Percentiles rank a stretch among this genome's conserved stretches.
These are phyloP conservation scores for Suillus variegatus DNA, from an alignment of 768 basidiomycete species.

Conservation along the genomic window DNA sequence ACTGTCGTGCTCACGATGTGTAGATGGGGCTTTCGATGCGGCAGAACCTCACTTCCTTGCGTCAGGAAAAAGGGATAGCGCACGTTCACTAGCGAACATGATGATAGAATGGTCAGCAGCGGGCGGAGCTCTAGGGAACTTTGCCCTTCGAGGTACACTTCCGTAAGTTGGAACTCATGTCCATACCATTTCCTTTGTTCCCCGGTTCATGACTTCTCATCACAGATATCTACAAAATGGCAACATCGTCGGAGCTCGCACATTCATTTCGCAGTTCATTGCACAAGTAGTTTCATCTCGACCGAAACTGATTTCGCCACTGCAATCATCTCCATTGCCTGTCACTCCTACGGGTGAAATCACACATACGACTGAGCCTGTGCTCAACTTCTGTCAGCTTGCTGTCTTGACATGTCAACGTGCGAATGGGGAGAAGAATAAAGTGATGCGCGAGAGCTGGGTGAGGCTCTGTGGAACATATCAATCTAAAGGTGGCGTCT, in stretches of 20 bases:
- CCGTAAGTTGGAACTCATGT: slow-evolving; percentile 52
- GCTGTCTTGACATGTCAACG: slow-evolving; percentile 88
- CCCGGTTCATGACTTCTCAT: slow-evolving; percentile 10
- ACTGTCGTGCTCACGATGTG: background rate
- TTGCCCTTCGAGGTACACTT: slow-evolving; percentile 82
- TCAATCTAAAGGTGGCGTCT: slow-evolving; percentile 64
- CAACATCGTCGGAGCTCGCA: slow-evolving; percentile 89
- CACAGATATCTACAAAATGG: slow-evolving; percentile 78
- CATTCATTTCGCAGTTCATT: slow-evolving; percentile 85
- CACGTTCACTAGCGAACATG: slow-evolving; percentile 82
- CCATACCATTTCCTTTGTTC: slow-evolving; percentile 4
- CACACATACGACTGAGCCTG: slow-evolving; percentile 68
- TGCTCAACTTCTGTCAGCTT: slow-evolving; percentile 89
- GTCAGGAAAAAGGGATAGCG: slow-evolving; percentile 88
- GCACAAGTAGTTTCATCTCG: slow-evolving; percentile 56
- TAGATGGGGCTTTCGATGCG: slow-evolving; percentile 72
- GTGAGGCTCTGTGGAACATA: slow-evolving; percentile 83
- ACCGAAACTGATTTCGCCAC: slow-evolving; percentile 41
- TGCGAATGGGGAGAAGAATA: slow-evolving; percentile 77
- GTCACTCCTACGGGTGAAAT: slow-evolving; percentile 59
- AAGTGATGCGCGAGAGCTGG: slow-evolving; percentile 80
- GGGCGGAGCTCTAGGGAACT: slow-evolving; percentile 59
- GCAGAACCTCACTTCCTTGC: slow-evolving; percentile 86
- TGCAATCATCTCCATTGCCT: slow-evolving; percentile 45
- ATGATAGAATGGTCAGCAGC: slow-evolving; percentile 77